Base-by-base conservation (phyloP, 768 basidiomycete species). In the Tricholoma sp. region DNA sequence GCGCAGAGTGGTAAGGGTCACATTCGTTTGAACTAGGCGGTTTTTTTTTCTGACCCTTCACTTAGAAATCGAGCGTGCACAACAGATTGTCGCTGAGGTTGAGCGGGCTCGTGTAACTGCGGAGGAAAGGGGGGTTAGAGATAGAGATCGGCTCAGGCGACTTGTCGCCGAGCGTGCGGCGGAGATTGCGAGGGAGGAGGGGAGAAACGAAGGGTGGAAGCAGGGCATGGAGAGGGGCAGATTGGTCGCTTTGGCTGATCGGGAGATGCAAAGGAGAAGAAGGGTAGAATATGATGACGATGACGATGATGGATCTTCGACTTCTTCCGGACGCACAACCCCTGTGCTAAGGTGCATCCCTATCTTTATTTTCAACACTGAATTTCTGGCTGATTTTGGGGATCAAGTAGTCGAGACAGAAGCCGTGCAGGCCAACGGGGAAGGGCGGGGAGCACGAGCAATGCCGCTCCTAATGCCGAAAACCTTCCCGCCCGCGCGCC, bases 161-260 rank as follows among this genome's bases (percentile, higher is more conserved):
- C 54, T 84, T 39, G 68, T 76, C 7, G 76, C 82, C 58, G 75
- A 78, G 37, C 72, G 75, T 8, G 69, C 81, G 7, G 69, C 83
- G 31, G 75, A 80, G 2, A 57, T 70, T 14, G 85, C 84, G 1
- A 68, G 78, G 56, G 81, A 84, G 53, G 79, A 84, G 60, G 84
- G 84, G 4, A 66, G 79, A 39, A 71, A 75, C 21, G 60, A 76
- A 10, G 84, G 84, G 5, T 82, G 78, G 63, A 74, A 75, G 60
- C 76, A 83, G 60, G 84, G 83, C 3, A 50, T 70, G 59, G 59
- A 71, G 55, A 59, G 69, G 67, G 62, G 76, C 57, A 50, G 66
- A 37, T 56, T 59, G 55, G 31, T 66, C 32, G 61, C 56, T n/a
- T 50, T 29, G 46, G 22, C 52, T 2, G 22, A 37, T 18, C 18